Evolutionary conservation across 768 basidiomycete species (phyloP).

Genomic region (Lanmaoa pseudosensibilis): DNA sequence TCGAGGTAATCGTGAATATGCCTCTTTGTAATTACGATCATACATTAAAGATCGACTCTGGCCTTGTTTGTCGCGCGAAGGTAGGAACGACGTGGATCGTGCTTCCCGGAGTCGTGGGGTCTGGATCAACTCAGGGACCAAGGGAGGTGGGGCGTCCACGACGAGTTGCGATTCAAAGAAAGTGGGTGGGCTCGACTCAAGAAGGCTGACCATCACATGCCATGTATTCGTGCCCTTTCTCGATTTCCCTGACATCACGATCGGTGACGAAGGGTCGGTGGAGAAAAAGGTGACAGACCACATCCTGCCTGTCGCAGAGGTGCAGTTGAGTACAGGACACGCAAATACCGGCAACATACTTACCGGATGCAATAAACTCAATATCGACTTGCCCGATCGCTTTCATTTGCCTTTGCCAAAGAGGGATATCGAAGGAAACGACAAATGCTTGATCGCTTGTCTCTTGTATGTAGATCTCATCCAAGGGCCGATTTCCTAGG

Average conservation of each 20-base stretch:
- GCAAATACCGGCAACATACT: neutral
- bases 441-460: constrained; percentile 49
- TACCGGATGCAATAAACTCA: constrained; percentile 60
- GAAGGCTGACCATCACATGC: constrained; percentile 45
- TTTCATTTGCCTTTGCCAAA: constrained; percentile 70
- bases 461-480: constrained; percentile 54
- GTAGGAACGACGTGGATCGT: neutral
- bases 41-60: neutral
- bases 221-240: constrained; percentile 12
- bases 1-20: neutral
- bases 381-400: constrained; percentile 56
- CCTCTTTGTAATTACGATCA: neutral
- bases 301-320: constrained; percentile 18
- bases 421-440: constrained; percentile 49
- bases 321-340: neutral
- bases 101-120: neutral
- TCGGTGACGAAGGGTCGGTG: neutral
- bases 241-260: constrained; percentile 3
- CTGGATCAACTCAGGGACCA: neutral
- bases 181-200: constrained; percentile 21
- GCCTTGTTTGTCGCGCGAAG: neutral
- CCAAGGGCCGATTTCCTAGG: constrained; percentile 42
- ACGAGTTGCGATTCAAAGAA: constrained; percentile 18
- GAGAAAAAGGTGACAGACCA: constrained; percentile 28
- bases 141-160: neutral